Evolutionary conservation across 805 yeast species (phyloP), one percentile per base, ranked within the genome.

Genomic region (Suhomyces faveliae): DNA sequence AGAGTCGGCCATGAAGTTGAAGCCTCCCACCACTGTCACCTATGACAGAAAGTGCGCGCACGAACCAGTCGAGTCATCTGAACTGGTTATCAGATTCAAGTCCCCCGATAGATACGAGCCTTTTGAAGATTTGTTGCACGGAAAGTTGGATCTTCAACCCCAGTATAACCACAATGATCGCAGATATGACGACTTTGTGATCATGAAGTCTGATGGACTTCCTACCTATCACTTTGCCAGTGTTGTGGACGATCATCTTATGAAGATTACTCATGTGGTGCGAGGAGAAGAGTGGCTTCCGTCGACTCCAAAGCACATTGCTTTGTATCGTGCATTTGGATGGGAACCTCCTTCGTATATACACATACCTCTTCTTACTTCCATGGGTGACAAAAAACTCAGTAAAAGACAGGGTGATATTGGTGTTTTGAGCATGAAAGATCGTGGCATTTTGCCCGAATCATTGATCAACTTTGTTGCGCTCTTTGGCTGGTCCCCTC

Each of bases 281-380:
- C 76, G 99, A 55, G 99, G 99, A 27, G 99, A 94, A 61, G 99
- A 94, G 64, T 94, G 99, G 99, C 70, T 94, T 9, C 87, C 96
- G 1, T 89, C 98, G 0, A 94, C 99, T 0, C 96, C 97, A 2
- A 92, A 91, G 58, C 99, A 94, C 60, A 76, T 90, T 40, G 92
- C 96, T 0, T 64, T 94, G 44, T 95, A 94, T 62, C 57, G 77
- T 13, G 96, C 97, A 0, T 85, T 92, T 61, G 89, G 87, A 0
- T 92, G 97, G 97, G 53, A 59, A 0, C 81, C 86, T 0, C 99
- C 99, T 0, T 59, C 74, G 15, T 94, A 81, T 62, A 76, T 87
- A n/a, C 99, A 94, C 62, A 86, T 94, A 42, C 99, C 99, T 0
- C 69, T 94, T 33, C 67, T 94, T 47, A 90, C 97, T 0, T 81